A percentile compares a stretch with the other conserved stretches of the same genome.
These are phyloP conservation scores for Edaphochlamys debaryana DNA, from an alignment of 139 green algal genomes.

Conservation along the genomic window DNA sequence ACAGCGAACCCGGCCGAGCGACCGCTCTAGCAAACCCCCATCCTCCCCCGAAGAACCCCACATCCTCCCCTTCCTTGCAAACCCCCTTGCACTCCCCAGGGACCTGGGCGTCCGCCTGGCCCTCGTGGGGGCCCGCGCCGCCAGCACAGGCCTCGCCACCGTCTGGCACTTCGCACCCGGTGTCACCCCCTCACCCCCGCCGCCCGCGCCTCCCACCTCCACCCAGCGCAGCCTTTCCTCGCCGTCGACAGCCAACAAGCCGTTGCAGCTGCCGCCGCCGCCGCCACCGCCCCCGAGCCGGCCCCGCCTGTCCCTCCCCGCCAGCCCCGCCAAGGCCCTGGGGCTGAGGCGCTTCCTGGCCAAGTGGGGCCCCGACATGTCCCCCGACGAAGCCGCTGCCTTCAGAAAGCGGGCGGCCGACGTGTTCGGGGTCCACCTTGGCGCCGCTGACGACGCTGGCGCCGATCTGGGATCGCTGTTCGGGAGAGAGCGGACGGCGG, in stretches of 20 bases:
- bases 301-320: slow-evolving; percentile 3
- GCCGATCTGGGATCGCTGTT: no score
- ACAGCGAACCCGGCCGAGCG: no score
- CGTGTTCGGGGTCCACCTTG: slow-evolving; percentile 22
- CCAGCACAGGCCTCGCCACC: slow-evolving; percentile 7
- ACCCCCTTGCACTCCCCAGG: background rate
- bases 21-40: no score
- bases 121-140: background rate
- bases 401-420: background rate
- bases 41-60: no score
- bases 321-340: background rate
- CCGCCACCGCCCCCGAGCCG: background rate
- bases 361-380: slow-evolving; percentile 27
- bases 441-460: no score
- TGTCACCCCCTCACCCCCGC: background rate
- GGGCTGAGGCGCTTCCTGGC: slow-evolving; percentile 24
- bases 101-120: slow-evolving; percentile 33
- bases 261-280: background rate
- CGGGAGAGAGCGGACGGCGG: no score
- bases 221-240: background rate
- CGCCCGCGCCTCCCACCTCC: background rate
- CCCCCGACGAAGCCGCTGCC: background rate
- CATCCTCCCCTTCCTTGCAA: no score
- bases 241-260: background rate
- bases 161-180: slow-evolving; percentile 35